phyloP scores from a whole-genome alignment of 768 basidiomycete species.

The Suillus sp. region DNA sequence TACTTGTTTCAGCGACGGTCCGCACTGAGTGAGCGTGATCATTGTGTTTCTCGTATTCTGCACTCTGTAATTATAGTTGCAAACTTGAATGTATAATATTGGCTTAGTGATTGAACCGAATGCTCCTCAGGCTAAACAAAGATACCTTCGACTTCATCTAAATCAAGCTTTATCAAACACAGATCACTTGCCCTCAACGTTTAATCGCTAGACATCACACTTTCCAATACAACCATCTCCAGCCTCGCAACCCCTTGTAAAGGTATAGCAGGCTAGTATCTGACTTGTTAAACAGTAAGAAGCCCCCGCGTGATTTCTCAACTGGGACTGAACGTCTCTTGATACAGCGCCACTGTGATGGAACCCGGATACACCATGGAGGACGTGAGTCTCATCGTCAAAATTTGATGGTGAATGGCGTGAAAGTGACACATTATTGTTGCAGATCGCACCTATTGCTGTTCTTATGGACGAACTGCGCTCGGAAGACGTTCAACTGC shows the following conservation, averaged over 20 bases:
- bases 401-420: constrained; percentile 16
- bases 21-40: neutral
- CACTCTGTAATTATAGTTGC: neutral
- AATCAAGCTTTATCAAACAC: constrained; percentile 9
- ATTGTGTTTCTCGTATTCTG: neutral
- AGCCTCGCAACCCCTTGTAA: neutral
- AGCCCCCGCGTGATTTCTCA: constrained; percentile 4
- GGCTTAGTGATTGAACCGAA: neutral
- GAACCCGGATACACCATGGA: constrained; percentile 66
- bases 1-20: neutral
- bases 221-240: neutral
- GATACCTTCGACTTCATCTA: neutral
- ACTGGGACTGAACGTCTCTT: constrained; percentile 6
- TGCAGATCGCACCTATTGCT: constrained; percentile 89
- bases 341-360: constrained; percentile 45
- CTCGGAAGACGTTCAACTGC: constrained; percentile 95
- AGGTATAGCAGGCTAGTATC: constrained; percentile 7
- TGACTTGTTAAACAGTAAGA: constrained; percentile 1
- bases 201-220: constrained; percentile 8
- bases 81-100: neutral
- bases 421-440: constrained; percentile 26
- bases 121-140: neutral
- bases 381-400: constrained; percentile 52
- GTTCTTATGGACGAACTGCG: constrained; percentile 98
- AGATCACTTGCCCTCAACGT: constrained; percentile 8